These are phyloP conservation scores for Diutina neorugosa DNA, from an alignment of 1,139 yeast genomes.

Conservation along the genomic window DNA sequence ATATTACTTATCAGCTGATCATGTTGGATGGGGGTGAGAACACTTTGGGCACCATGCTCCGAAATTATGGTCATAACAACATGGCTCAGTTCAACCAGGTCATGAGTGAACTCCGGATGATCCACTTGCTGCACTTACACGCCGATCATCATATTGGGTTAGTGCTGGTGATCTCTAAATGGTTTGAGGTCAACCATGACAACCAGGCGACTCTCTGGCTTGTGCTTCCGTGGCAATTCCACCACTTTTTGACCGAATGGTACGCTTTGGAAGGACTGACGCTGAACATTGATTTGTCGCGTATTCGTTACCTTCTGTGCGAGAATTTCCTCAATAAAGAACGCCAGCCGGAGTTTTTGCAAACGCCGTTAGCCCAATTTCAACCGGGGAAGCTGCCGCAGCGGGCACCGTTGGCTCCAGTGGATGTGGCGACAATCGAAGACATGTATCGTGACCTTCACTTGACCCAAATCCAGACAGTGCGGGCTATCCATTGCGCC, in stretches of 20 bases:
- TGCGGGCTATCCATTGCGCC: slow-evolving; percentile 76
- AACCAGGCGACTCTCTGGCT: slow-evolving; percentile 33
- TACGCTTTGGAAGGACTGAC: slow-evolving; percentile 35
- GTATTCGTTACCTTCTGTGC: slow-evolving; percentile 50
- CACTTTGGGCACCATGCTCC: slow-evolving; percentile 59
- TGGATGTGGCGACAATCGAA: slow-evolving; percentile 9
- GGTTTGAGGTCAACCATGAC: slow-evolving; percentile 37
- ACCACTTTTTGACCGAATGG: slow-evolving; percentile 64
- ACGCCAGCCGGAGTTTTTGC: slow-evolving; percentile 15
- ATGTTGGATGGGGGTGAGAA: slow-evolving; percentile 92
- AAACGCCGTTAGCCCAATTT: slow-evolving; percentile 21
- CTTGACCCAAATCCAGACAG: slow-evolving; percentile 34
- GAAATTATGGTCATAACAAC: slow-evolving; percentile 42
- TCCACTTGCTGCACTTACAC: slow-evolving; percentile 82
- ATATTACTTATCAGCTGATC: slow-evolving; percentile 27
- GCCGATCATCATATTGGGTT: slow-evolving; percentile 96
- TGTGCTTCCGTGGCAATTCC: slow-evolving; percentile 67
- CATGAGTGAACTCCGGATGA: slow-evolving; percentile 44
- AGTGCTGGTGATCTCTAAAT: slow-evolving; percentile 51
- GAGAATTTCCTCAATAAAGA: slow-evolving; percentile 36
- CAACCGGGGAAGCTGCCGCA: slow-evolving; percentile 15
- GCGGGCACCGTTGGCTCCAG: slow-evolving; percentile 12
- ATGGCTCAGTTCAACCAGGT: slow-evolving; percentile 21
- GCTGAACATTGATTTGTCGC: slow-evolving; percentile 21
- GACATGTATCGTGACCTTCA: slow-evolving; percentile 17